Evolutionary conservation across 2,329 filamentous ascomycete species (phyloP).

Genomic region (Dryadomyces quercus-mongolicae): DNA sequence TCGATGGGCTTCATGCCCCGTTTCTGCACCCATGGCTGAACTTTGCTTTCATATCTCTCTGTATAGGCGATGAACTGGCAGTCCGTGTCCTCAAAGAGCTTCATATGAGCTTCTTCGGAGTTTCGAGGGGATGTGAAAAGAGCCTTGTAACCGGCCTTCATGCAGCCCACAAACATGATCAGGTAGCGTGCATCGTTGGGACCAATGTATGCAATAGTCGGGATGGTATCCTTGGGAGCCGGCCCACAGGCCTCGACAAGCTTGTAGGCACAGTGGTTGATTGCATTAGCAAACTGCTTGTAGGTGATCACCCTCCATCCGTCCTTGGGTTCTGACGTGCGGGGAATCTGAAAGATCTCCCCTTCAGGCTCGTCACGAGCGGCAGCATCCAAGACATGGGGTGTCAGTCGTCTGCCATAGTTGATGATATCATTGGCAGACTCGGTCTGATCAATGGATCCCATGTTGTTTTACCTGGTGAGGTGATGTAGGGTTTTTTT

Average conservation of each 20-base stretch:
- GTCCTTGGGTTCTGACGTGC: constrained; percentile 2
- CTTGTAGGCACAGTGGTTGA: constrained; percentile 8
- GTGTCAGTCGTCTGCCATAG: background rate
- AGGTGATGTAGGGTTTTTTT: no score
- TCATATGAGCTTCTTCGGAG: constrained; percentile 29
- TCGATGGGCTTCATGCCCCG: constrained; percentile 20
- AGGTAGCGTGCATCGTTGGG: constrained; percentile 21
- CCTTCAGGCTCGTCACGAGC: background rate
- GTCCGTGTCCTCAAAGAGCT: constrained; percentile 29
- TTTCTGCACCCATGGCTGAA: constrained; percentile 11
- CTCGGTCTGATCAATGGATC: no score
- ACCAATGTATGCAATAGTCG: constrained; percentile 33
- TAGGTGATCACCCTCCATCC: constrained; percentile 5
- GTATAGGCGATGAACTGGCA: constrained; percentile 26
- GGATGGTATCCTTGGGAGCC: constrained; percentile 12
- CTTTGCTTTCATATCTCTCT: constrained; percentile 12
- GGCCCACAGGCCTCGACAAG: background rate
- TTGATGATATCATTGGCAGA: no score
- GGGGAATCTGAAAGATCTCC: constrained; percentile 5
- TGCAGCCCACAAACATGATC: constrained; percentile 14
- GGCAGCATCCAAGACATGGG: constrained; percentile 2
- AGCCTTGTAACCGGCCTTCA: constrained; percentile 23
- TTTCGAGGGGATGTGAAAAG: constrained; percentile 27
- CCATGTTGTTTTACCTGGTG: no score
- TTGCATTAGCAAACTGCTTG: constrained; percentile 8